Conservation (phyloP, 352 stramenopile species). For the Phytophthora pistaciae region DNA sequence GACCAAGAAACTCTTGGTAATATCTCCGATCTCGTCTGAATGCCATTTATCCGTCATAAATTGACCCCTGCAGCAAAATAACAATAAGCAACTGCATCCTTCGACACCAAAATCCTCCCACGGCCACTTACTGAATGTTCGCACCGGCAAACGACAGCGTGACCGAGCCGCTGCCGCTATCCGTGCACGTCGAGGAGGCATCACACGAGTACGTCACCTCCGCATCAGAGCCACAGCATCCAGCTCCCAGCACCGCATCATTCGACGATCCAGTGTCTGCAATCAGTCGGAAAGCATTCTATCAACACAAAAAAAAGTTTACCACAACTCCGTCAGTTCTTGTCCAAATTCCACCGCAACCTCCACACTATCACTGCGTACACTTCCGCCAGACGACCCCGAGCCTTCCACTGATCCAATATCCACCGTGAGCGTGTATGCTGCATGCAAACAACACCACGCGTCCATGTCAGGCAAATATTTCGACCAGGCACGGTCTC, state of each 20-base stretch:
- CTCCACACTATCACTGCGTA: constrained; percentile 14
- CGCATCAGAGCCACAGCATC: constrained; percentile 62
- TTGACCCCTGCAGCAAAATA: constrained; percentile 47
- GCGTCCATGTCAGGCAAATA: constrained; percentile 4
- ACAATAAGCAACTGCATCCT: neutral
- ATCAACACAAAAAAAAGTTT: neutral
- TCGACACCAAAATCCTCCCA: neutral
- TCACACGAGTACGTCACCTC: constrained; percentile 71
- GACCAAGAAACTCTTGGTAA: constrained; percentile 77
- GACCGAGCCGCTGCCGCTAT: constrained; percentile 31
- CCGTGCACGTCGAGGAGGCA: constrained; percentile 68
- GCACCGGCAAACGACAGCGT: constrained; percentile 69
- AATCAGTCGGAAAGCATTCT: constrained; percentile 85
- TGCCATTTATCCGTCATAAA: constrained; percentile 80
- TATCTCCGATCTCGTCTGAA: constrained; percentile 54
- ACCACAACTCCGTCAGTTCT: neutral
- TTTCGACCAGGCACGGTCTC: neutral
- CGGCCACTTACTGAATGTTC: constrained; percentile 58
- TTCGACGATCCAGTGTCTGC: constrained; percentile 89
- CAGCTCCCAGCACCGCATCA: constrained; percentile 66
- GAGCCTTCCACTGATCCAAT: constrained; percentile 42
- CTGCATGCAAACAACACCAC: constrained; percentile 15
- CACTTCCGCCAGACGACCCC: constrained; percentile 29
- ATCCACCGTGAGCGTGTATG: constrained; percentile 48
- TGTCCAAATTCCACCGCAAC: neutral